Conservation (phyloP, 225 moss, liverwort and hornwort genomes). For the Polytrichum commune region DNA sequence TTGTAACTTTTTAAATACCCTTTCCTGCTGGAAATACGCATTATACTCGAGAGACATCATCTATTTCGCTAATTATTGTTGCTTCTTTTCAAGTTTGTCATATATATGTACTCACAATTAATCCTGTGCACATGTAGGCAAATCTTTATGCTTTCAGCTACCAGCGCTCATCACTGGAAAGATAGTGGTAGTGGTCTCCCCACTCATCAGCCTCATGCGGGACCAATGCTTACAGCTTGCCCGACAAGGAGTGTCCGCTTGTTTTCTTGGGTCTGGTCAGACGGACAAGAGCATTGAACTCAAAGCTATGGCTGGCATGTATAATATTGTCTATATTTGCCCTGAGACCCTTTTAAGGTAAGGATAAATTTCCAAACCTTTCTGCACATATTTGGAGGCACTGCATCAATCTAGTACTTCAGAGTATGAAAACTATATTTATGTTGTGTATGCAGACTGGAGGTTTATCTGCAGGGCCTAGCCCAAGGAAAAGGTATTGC, state of each 20-base stretch:
- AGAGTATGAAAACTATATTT: neutral
- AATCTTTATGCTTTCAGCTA: slow-evolving; percentile 78
- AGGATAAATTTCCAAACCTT: neutral
- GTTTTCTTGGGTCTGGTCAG: slow-evolving; percentile 80
- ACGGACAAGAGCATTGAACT: slow-evolving; percentile 67
- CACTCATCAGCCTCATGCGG: slow-evolving; percentile 83
- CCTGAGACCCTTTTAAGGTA: slow-evolving; percentile 69
- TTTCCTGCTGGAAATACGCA: no score
- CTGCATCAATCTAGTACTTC: neutral
- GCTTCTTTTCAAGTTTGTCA: no score
- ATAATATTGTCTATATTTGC: slow-evolving; percentile 70
- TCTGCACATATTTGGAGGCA: no score
- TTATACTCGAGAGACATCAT: no score
- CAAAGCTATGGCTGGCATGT: slow-evolving; percentile 69
- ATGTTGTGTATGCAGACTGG: slow-evolving; percentile 42
- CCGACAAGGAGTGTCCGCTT: slow-evolving; percentile 64
- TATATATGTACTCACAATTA: no score
- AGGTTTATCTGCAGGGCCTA: slow-evolving; percentile 54
- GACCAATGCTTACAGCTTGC: slow-evolving; percentile 79
- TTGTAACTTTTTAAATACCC: no score
- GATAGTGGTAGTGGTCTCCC: slow-evolving; percentile 77
- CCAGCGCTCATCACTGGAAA: slow-evolving; percentile 81
- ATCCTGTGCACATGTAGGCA: slow-evolving; percentile 33
- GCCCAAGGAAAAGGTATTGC: slow-evolving; percentile 69
- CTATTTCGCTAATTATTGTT: no score